Evolutionary conservation across 2,329 filamentous ascomycete genomes (phyloP).

Genomic region (Colletotrichum phormii): DNA sequence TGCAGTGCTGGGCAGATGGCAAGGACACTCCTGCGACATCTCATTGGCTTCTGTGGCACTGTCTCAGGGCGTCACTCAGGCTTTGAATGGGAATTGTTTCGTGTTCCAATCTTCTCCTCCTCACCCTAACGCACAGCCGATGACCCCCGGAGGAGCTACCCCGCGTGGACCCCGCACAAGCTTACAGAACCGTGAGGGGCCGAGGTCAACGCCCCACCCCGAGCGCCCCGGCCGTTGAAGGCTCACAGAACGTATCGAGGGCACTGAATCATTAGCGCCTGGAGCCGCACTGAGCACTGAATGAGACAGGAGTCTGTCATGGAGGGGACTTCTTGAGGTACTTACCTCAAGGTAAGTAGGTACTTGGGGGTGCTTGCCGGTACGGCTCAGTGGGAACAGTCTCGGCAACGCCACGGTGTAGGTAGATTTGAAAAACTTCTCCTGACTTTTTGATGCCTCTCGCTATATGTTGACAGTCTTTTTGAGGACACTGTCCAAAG

Average conservation of each 20-base stretch:
- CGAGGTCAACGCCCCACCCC: conserved; percentile 10
- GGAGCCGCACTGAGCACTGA: not conserved
- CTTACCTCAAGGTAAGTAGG: not conserved
- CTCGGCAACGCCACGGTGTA: not conserved
- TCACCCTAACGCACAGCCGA: not conserved
- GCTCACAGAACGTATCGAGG: not conserved
- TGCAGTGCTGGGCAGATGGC: not conserved
- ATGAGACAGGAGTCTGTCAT: conserved; percentile 2
- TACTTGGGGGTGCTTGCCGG: not conserved
- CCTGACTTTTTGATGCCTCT: not conserved
- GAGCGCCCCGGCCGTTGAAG: not conserved
- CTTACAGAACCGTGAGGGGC: not conserved
- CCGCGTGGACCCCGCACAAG: conserved; percentile 16
- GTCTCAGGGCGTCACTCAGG: not conserved
- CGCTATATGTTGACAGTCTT: not conserved
- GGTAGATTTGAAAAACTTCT: too few relatives aligned
- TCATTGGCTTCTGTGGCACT: not conserved
- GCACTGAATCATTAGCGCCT: not conserved
- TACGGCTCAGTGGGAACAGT: not conserved
- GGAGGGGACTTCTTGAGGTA: not conserved
- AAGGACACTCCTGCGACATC: not conserved
- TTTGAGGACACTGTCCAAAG: not conserved
- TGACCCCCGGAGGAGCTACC: not conserved
- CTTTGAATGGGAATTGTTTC: not conserved
- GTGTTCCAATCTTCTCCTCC: not conserved